Evolutionary conservation across 2,329 filamentous ascomycete species (phyloP), one percentile per base, ranked within the genome.

Genomic region (Phyllosticta ampelicida): DNA sequence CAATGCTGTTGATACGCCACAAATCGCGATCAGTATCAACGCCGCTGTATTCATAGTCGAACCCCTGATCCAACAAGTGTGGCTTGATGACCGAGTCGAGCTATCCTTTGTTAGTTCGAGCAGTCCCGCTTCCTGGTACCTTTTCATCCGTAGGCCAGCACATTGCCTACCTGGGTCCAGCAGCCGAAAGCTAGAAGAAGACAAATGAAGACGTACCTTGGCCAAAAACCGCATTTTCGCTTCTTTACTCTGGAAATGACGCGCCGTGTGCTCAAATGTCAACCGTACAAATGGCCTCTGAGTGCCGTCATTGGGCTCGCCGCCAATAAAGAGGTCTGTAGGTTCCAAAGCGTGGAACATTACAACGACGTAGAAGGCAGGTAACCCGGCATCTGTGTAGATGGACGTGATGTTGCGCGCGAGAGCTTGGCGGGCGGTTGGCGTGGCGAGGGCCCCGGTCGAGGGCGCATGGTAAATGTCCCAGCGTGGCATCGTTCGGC

Each of bases 291-390:
- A 57, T 4, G 55, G 55, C 2, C 13, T 2, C 10, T 49, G 21
- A 1, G 21, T 11, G 8, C 53, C 53, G 29, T 57, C 51, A 9
- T 57, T 57, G 9, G 55, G 29, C 10, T 48, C 36, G n/a, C 68
- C 71, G 53, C 70, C 70, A 18, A 74, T 64, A 61, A 62, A 74
- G 54, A 67, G 63, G 5, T 65, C 64, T 1, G 56, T 57, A 0
- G 63, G 59, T 0, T 64, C 49, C 19, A 73, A 53, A 4, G 65
- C 61, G 56, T 72, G 64, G 67, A 76, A 77, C 55, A 74, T 65
- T 5, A 75, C 69, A 19, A 73, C 68, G 2, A 77, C 74, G 61
- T 76, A 77, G 64, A 77, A 77, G n/a, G 70, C 67, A 0, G 75
- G 75, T 1, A 77, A 69, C 5, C 65, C 61, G 44, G 65, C 61